Base-by-base conservation (phyloP, 805 yeast species). In the Jamesozyma jinghongensis region DNA sequence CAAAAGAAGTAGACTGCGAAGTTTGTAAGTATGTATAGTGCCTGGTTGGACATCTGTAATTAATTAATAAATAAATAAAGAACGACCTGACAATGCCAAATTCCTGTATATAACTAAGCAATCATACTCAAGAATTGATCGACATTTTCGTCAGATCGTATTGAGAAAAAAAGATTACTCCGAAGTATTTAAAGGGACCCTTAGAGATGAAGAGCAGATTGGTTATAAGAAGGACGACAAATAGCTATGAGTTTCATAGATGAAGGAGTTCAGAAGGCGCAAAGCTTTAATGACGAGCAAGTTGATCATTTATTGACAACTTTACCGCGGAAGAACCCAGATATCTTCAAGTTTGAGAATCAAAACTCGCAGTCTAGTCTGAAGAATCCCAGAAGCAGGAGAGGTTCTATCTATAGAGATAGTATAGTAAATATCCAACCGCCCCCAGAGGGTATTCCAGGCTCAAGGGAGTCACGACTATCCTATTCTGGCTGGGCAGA, bases 261-360 rank as follows among this genome's bases (percentile, higher is more conserved):
- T 3, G 11, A 31, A 10, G 40, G 34, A 19, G 28, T 32, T 5
- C 30, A 27, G 27, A 36, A 19, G 3, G 50, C 48, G 8, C 46
- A 45, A 19, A 32, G 18, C 20, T 44, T 47, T 30, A 44, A 44
- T 34, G 37, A 41, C 4, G 43, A 40, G 22, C 43, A 44, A 28
- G 26, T 39, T 19, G 48, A 45, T 27, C 18, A 40, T 14, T 25
- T 32, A 12, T 33, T 47, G 19, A 47, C 50, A 13, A 42, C 50
- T 2, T 20, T 47, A 29, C 50, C 50, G 2, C 41, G 34, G 41
- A 47, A 42, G 32, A 41, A 44, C 19, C 50, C 50, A n/a, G 50
- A 44, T 18, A 40, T 47, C 10, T 44, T 44, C 37, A 44, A 40
- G 36, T 44, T 37, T 33, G 50, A 47, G 25, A 38, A 27, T 18